phyloP scores from a whole-genome alignment of 192 early-diverging fungal species.

The Backusella australiensis region DNA sequence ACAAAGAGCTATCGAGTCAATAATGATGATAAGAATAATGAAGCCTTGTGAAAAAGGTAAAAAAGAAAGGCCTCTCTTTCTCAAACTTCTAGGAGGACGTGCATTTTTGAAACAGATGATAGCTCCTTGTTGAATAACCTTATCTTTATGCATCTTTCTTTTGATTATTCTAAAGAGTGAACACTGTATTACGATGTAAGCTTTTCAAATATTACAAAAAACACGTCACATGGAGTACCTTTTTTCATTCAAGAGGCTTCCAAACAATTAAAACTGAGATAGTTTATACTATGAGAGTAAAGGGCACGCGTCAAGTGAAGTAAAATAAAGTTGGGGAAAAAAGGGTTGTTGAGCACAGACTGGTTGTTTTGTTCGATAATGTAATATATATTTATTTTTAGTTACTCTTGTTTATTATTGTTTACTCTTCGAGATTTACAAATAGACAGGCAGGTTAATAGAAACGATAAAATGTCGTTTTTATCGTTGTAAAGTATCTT shows the following conservation, averaged over 20 bases:
- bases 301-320: not conserved
- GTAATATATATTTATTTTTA: not conserved
- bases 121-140: not conserved
- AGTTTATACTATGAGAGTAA: not conserved
- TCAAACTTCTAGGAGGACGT: not conserved
- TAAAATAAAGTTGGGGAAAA: not conserved
- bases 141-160: not conserved
- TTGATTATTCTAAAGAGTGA: not conserved
- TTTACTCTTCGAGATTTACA: not conserved
- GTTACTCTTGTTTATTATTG: not conserved
- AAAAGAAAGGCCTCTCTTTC: not conserved
- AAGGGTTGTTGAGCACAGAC: not conserved
- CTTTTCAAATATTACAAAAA: not conserved
- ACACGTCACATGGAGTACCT: not conserved
- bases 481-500: not conserved
- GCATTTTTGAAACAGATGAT: not conserved
- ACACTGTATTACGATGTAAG: too few relatives aligned
- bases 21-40: not conserved
- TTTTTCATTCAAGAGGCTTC: too few relatives aligned
- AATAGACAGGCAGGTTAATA: not conserved
- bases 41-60: not conserved
- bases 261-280: not conserved
- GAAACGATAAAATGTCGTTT: not conserved
- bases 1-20: not conserved
- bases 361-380: not conserved